These are phyloP conservation scores for Amanita phalloides DNA, from an alignment of 768 basidiomycete genomes.

Conservation along the genomic window DNA sequence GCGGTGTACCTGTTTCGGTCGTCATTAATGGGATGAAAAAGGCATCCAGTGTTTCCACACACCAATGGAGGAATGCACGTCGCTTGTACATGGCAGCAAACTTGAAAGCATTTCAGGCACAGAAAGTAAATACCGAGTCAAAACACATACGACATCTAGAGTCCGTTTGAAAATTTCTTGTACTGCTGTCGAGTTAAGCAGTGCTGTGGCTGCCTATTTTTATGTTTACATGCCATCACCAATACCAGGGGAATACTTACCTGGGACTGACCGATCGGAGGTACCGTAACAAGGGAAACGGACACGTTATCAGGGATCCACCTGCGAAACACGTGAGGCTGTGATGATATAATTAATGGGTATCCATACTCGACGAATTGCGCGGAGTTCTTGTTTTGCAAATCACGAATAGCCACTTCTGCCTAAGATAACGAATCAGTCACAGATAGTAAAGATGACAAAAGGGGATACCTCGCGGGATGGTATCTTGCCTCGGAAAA, in stretches of 20 bases:
- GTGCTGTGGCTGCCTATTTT: conserved; percentile 51
- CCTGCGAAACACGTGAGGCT: conserved; percentile 21
- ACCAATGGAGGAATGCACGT: conserved; percentile 82
- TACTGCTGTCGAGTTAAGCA: conserved; percentile 73
- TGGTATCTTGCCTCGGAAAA: conserved; percentile 76
- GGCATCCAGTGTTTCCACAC: conserved; percentile 2
- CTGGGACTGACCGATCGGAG: conserved; percentile 70
- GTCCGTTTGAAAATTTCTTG: conserved; percentile 81
- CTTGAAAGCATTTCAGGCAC: conserved; percentile 22
- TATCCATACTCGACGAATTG: conserved; percentile 69
- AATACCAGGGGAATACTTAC: conserved; percentile 22
- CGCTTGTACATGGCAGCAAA: conserved; percentile 78
- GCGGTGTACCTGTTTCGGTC: conserved; percentile 50
- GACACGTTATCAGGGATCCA: conserved; percentile 93
- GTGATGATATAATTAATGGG: not conserved
- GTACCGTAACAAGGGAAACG: conserved; percentile 71
- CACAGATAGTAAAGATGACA: conserved; percentile 41
- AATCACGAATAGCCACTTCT: conserved; percentile 58
- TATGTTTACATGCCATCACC: conserved; percentile 2
- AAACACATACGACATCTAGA: conserved; percentile 37
- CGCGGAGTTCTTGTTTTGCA: conserved; percentile 66
- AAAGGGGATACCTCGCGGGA: conserved; percentile 57
- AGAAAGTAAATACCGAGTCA: not conserved
- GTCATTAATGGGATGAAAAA: not conserved
- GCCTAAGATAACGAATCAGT: conserved; percentile 10